Evolutionary conservation across 768 basidiomycete species (phyloP).

Genomic region (Fistulinella prunicolor): DNA sequence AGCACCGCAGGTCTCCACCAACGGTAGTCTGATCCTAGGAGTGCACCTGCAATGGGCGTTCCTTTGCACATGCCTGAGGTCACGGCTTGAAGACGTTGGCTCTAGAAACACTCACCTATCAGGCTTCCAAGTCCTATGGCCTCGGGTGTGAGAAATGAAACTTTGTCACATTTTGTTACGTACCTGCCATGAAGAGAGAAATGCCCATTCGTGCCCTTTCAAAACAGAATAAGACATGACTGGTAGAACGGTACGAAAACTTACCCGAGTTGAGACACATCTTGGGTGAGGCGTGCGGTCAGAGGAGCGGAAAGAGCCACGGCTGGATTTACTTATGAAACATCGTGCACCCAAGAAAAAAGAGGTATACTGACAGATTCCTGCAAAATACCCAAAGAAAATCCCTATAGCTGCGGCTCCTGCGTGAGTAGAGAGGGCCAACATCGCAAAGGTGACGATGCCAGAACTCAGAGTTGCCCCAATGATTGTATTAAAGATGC

Average conservation of each 20-base stretch:
- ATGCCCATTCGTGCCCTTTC: constrained; percentile 43
- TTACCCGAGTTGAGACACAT: constrained; percentile 49
- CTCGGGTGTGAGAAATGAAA: neutral
- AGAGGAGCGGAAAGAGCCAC: constrained; percentile 42
- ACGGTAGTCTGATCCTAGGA: constrained; percentile 46
- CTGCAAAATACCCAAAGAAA: constrained; percentile 50
- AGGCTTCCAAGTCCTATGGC: constrained; percentile 24
- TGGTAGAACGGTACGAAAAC: neutral
- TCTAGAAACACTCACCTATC: constrained; percentile 15
- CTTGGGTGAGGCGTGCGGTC: constrained; percentile 40
- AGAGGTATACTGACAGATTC: constrained; percentile 34
- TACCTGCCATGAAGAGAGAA: constrained; percentile 46
- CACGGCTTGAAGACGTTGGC: constrained; percentile 5
- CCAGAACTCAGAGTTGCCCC: constrained; percentile 34
- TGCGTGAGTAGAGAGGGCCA: constrained; percentile 36
- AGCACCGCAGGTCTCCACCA: constrained; percentile 60
- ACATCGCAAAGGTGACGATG: constrained; percentile 43
- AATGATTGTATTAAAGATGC: constrained; percentile 44
- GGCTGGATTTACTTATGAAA: constrained; percentile 22
- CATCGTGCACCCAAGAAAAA: neutral
- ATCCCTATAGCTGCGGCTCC: constrained; percentile 38
- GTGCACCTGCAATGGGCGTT: constrained; percentile 53
- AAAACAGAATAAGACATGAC: neutral
- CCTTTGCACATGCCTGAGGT: constrained; percentile 34
- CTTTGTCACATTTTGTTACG: constrained; percentile 6